Evolutionary conservation across 139 green algal species (phyloP), one percentile per base, ranked within the genome.

Genomic region (Nannochloris sp.): DNA sequence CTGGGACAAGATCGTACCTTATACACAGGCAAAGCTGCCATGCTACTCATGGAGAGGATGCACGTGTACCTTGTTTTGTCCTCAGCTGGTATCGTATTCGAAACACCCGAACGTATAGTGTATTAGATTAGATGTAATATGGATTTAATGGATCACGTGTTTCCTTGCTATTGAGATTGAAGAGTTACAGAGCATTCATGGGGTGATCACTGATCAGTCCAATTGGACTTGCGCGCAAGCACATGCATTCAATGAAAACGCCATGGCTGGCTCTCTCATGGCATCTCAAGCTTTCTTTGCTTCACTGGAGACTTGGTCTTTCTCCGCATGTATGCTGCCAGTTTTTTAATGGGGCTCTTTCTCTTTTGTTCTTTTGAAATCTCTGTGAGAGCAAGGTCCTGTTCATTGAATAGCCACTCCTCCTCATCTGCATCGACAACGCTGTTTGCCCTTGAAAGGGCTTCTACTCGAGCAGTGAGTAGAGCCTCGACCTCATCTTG

Each of bases 401-500:
- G n/a, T 20, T 23, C 25, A 31, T 59, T 20, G 20, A 17, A 17
- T 6, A 49, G 8, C 20, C 58, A 31, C 20, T 49, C 25, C 13
- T 64, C 58, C 58, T 62, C 56, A 20, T 62, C 56, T 49, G 43
- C 17, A 25, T 64, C 58, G 9, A 25, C n/a, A 17, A 44, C 58
- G 30, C 58, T 64, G n/a, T 29, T 28, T 44, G 58, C 23, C 20
- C 58, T 23, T 31, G 58, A 64, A 5, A 64, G 23, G 20, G 20
- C 23, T 28, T 28, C 20, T 29, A 64, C 23, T 5, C 58, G n/a
- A 17, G 58, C 58, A 11, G 58, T 64, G n/a, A 64, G 20, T 31
- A 64, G 14, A 17, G 25, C 25, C 23, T 64, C 58, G 14, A 64
- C 23, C 20, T 64, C 58, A 49, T 64, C 58, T 51, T 64, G 58